A percentile compares a stretch with the other conserved stretches of the same genome.
These are phyloP conservation scores for Penicillium steckii DNA, from an alignment of 495 filamentous ascomycete species.

Conservation along the genomic window DNA sequence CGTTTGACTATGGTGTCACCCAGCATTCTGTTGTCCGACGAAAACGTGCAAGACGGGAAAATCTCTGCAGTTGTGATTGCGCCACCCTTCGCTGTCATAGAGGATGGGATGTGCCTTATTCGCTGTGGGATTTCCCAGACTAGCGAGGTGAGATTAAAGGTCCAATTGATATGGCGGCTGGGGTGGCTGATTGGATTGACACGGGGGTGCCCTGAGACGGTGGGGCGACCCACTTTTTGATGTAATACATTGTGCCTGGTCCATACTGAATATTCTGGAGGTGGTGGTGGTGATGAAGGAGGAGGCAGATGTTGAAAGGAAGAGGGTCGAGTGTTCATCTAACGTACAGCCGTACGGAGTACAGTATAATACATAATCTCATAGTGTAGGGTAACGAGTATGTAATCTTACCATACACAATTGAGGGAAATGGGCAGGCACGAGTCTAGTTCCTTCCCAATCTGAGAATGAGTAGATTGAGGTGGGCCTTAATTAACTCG, in stretches of 20 bases:
- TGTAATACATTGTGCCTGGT: not conserved
- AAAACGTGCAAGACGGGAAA: not conserved
- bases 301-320: not conserved
- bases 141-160: constrained; percentile 1
- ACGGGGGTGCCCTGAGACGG: not conserved
- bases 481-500: constrained; percentile 15
- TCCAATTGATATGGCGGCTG: not conserved
- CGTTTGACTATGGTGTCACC: constrained; percentile 1
- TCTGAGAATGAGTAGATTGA: not conserved
- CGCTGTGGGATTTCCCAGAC: not conserved
- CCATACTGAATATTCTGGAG: not conserved
- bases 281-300: not conserved
- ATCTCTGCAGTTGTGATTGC: not conserved
- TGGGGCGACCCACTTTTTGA: not conserved
- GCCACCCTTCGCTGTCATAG: not conserved
- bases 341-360: not conserved
- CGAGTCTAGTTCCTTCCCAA: too few relatives aligned
- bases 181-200: not conserved
- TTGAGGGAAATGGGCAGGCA: too few relatives aligned
- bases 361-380: not conserved
- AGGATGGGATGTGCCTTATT: not conserved
- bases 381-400: too few relatives aligned
- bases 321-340: not conserved
- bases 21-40: not conserved
- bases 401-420: too few relatives aligned